Evolutionary conservation across 805 yeast genomes (phyloP).

Genomic region (Kodamaea fukazawae): DNA sequence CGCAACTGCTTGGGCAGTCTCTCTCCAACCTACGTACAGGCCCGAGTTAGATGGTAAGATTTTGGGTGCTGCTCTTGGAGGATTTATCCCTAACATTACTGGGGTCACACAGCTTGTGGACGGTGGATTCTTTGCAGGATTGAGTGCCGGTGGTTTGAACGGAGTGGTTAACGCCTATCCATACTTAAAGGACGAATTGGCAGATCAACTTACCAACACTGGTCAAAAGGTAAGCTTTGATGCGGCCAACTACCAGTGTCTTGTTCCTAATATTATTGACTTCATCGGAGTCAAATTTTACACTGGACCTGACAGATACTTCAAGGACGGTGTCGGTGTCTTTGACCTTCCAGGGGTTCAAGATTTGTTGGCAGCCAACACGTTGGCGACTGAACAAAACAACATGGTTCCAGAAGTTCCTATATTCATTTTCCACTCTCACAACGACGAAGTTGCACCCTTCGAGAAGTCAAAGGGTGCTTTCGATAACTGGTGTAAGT

Average conservation of each 20-base stretch:
- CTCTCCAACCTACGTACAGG: constrained; percentile 34
- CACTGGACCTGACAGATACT: constrained; percentile 11
- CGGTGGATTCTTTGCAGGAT: constrained; percentile 27
- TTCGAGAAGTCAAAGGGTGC: constrained; percentile 9
- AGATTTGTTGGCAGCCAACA: constrained; percentile 13
- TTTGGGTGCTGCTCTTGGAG: constrained; percentile 35
- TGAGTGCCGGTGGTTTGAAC: constrained; percentile 25
- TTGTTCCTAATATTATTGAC: neutral
- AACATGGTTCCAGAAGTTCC: constrained; percentile 11
- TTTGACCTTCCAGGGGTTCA: constrained; percentile 9
- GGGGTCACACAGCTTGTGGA: constrained; percentile 22
- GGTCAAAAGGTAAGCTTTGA: neutral
- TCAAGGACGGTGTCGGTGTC: constrained; percentile 16
- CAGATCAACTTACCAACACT: constrained; percentile 1
- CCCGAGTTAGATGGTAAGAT: constrained; percentile 23
- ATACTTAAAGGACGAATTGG: constrained; percentile 8
- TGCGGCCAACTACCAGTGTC: constrained; percentile 1
- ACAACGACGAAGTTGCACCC: constrained; percentile 11
- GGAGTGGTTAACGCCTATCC: constrained; percentile 34
- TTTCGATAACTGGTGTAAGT: constrained; percentile 26
- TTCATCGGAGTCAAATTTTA: constrained; percentile 5
- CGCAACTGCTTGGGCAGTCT: constrained; percentile 37
- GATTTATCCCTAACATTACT: constrained; percentile 32
- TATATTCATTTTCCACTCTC: constrained; percentile 11
- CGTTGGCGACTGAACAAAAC: constrained; percentile 17